Percentiles rank a stretch among this genome's conserved stretches.
These are phyloP conservation scores for Lasiodiplodia citricola DNA, from an alignment of 2,329 filamentous ascomycete genomes.

Conservation along the genomic window DNA sequence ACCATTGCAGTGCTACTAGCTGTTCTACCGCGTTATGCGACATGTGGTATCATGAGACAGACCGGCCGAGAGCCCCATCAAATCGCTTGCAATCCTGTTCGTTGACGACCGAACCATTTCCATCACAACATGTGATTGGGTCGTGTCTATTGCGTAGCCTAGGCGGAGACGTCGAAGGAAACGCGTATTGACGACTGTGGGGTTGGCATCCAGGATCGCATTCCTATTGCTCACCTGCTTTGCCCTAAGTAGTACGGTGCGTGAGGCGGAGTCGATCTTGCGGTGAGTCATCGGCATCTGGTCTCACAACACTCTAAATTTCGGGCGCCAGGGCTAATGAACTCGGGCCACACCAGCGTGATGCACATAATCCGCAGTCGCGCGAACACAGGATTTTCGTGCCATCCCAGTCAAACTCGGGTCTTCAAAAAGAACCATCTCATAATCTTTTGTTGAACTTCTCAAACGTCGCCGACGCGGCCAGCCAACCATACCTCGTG, in stretches of 20 bases:
- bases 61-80: no score
- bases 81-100: no score
- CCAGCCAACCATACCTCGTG: constrained; percentile 5
- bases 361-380: not conserved
- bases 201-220: not conserved
- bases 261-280: not conserved
- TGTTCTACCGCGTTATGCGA: no score
- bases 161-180: not conserved
- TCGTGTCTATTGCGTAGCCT: no score
- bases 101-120: no score
- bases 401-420: not conserved
- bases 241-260: not conserved
- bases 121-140: no score
- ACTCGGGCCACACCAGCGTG: not conserved
- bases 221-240: not conserved
- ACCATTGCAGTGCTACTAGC: not conserved
- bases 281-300: not conserved
- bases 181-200: not conserved
- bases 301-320: not conserved
- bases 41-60: no score
- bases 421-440: not conserved
- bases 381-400: not conserved
- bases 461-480: constrained; percentile 1
- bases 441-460: constrained; percentile 1
- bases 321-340: not conserved